These are phyloP conservation scores for Teunomyces lycoperdinae DNA, from an alignment of 805 yeast genomes.

Conservation along the genomic window DNA sequence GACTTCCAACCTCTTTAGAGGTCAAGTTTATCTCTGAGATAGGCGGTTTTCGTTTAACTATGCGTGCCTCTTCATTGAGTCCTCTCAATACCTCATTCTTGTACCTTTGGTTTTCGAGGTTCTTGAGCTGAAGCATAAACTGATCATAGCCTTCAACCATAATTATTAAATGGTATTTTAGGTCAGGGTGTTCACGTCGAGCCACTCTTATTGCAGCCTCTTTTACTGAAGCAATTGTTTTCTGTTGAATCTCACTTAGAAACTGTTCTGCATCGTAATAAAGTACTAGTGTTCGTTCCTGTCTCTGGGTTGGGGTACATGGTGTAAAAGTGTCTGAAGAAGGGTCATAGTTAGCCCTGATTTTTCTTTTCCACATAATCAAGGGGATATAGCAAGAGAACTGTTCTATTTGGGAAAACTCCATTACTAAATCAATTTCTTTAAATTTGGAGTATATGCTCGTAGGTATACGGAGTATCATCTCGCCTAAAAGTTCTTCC, in stretches of 20 bases:
- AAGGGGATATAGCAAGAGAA: slow-evolving; percentile 35
- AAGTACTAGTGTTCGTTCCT: slow-evolving; percentile 45
- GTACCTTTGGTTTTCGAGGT: slow-evolving; percentile 45
- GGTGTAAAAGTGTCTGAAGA: slow-evolving; percentile 56
- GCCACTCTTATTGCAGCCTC: slow-evolving; percentile 10
- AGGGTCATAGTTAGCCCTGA: slow-evolving; percentile 47
- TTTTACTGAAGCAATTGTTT: slow-evolving; percentile 8
- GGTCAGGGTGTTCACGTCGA: slow-evolving; percentile 16
- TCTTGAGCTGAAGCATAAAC: slow-evolving; percentile 41
- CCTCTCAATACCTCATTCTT: slow-evolving; percentile 15
- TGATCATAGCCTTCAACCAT: slow-evolving; percentile 50
- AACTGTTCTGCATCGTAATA: slow-evolving; percentile 48
- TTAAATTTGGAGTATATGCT: slow-evolving; percentile 20
- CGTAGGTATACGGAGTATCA: slow-evolving; percentile 44
- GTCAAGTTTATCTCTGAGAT: slow-evolving; percentile 9
- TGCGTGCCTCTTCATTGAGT: slow-evolving; percentile 4
- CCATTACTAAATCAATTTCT: slow-evolving; percentile 15
- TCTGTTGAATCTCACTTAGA: slow-evolving; percentile 18
- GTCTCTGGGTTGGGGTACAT: slow-evolving; percentile 32
- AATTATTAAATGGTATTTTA: slow-evolving; percentile 35
- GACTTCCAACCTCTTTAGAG: slow-evolving; percentile 36
- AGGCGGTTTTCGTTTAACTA: slow-evolving; percentile 4
- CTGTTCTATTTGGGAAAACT: slow-evolving; percentile 20
- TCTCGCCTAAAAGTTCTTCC: slow-evolving; percentile 49
- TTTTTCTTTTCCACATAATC: slow-evolving; percentile 51